Conservation (phyloP, 2,329 filamentous ascomycete species). For the Keithomyces neogunnii region DNA sequence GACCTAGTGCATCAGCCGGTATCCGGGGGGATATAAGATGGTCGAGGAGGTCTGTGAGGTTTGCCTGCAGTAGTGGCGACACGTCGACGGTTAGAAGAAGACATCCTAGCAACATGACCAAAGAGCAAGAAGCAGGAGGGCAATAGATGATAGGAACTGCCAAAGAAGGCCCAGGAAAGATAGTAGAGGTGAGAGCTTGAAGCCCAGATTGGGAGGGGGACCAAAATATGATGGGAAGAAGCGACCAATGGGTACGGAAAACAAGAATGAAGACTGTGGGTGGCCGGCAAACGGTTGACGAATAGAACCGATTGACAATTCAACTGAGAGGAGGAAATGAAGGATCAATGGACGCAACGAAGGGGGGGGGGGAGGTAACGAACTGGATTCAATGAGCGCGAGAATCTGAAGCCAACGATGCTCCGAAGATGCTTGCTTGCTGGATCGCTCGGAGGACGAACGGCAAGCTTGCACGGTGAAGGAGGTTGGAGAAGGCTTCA, state of each 20-base stretch:
- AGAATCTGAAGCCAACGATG: constrained; percentile 15
- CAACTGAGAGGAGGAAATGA: constrained; percentile 4
- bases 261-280: constrained; percentile 1
- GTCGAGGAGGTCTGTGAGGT: constrained; percentile 13
- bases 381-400: constrained; percentile 24
- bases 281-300: neutral
- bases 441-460: constrained; percentile 1
- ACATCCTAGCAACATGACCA: constrained; percentile 28
- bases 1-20: constrained; percentile 4
- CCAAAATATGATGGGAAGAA: constrained; percentile 11
- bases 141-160: constrained; percentile 16
- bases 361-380: constrained; percentile 16
- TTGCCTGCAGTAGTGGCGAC: constrained; percentile 40
- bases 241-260: neutral
- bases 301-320: constrained; percentile 7
- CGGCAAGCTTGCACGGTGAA: constrained; percentile 7
- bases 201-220: constrained; percentile 7
- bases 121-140: constrained; percentile 14
- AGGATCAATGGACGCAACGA: constrained; percentile 9
- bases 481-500: constrained; percentile 5
- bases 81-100: constrained; percentile 48
- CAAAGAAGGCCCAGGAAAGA: constrained; percentile 19
- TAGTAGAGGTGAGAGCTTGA: constrained; percentile 7
- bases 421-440: constrained; percentile 14
- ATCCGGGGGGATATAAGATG: constrained; percentile 4